Evolutionary conservation across 192 early-diverging fungal genomes (phyloP), one percentile per base, ranked within the genome.

Genomic region (Phycomyces blakesleeanus): DNA sequence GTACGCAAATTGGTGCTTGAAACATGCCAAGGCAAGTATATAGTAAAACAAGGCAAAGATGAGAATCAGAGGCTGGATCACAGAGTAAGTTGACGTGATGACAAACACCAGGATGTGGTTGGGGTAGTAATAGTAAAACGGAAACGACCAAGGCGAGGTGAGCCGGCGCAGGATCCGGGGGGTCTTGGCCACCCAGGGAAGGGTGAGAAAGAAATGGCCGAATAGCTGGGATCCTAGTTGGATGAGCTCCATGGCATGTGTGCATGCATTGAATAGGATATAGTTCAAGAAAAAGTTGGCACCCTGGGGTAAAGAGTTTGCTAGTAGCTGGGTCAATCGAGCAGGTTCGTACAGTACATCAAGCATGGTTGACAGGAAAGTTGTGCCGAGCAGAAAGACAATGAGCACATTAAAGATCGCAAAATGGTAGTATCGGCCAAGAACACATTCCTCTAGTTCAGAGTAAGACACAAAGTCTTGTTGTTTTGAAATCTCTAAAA

Each of bases 251-350:
- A 86, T 59, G 5, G 74, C 76, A 57, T 86, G 85, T 4, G 81
- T 76, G 40, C 77, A 79, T 0, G 76, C 78, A 66, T 82, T 86
- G 67, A 84, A 83, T 25, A 86, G 61, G 16, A 84, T 72, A 44
- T 85, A 86, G 59, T 81, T 83, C 42, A 86, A 66, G 34, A 84
- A 86, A 53, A 86, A 86, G 9, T 78, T 84, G 40, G 83, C 79
- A 38, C 83, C 85, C 56, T 81, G 71, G 3, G 78, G 81, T 41
- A 86, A 64, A 25, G 68, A 76, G 8, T 73, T 73, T 9, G 81
- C 83, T 12, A 86, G 63, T 0, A 77, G 53, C 1, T 76, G 71
- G 18, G 82, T 72, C 6, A 86, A 73, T 51, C 69, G 77, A 15
- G 81, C 78, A 9, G 85, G 85, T 38, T 73, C 56, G 27, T 78